phyloP scores from a whole-genome alignment of 352 stramenopile genomes.

The Aphanomyces astaci region DNA sequence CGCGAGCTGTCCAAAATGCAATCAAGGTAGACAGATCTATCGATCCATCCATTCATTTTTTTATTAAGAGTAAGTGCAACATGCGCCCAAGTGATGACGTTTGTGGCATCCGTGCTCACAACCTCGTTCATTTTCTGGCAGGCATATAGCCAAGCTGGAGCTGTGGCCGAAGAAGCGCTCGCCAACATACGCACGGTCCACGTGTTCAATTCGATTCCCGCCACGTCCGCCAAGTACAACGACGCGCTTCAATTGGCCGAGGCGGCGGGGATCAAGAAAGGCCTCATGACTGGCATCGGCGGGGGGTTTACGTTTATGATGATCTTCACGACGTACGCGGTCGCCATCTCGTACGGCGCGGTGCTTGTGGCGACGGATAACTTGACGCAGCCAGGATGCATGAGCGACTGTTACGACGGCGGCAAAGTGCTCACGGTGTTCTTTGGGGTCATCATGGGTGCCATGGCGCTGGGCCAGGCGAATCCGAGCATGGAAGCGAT shows the following conservation, averaged over 20 bases:
- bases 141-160: conserved; percentile 17
- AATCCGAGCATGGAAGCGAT: conserved; percentile 28
- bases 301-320: conserved; percentile 33
- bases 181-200: conserved; percentile 23
- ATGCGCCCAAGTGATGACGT: no score
- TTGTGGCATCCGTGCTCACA: no score
- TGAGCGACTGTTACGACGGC: conserved; percentile 27
- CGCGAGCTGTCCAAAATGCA: conserved; percentile 11
- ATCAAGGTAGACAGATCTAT: conserved; percentile 17
- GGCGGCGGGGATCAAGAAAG: conserved; percentile 23
- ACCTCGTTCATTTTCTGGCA: no score
- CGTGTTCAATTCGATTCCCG: conserved; percentile 14
- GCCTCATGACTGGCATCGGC: conserved; percentile 20
- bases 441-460: conserved; percentile 28
- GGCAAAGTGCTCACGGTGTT: conserved; percentile 35
- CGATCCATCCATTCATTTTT: no score
- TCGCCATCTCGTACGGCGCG: conserved; percentile 34
- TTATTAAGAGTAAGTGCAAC: no score
- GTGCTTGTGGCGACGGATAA: conserved; percentile 23
- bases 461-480: conserved; percentile 36
- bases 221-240: conserved; percentile 14
- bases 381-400: conserved; percentile 2
- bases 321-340: conserved; percentile 32
- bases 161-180: conserved; percentile 19
- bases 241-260: conserved; percentile 10